Evolutionary conservation across 108 stramenopile genomes (phyloP), one percentile per base, ranked within the genome.

Genomic region (Nitzschia palea): DNA sequence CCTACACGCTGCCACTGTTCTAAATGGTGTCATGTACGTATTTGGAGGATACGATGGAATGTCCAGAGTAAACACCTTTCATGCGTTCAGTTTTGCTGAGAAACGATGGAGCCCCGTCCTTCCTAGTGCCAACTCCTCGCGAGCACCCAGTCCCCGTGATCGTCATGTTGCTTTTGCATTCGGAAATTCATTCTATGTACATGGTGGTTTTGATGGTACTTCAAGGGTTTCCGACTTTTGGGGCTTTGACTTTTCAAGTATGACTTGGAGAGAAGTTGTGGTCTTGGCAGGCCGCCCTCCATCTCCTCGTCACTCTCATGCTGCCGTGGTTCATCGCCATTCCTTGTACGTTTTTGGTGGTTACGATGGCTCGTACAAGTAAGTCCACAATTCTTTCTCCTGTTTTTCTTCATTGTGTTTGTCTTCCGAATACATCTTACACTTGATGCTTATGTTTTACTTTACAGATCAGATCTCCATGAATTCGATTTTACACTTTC

Each of bases 271-370:
- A 32, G 78, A 86, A 53, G 84, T 99, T 0, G 20, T 69, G 2
- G 74, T 79, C 2, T 28, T 75, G 6, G 56, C 37, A 17, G 82
- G 82, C 10, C 28, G 71, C 32, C 50, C 74, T 10, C 97, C 98
- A 3, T 93, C 90, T 2, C 89, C 96, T 12, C 86, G 98, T 8
- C 97, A 98, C 73, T 95, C 95, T 1, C 98, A 99, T 63, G 85
- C 96, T 10, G 96, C 96, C 8, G 93, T 95, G 4, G 97, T 97
- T 1, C 68, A 93, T 65, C 71, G 77, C 14, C 67, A 96, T 62
- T 76, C 69, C 44, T 70, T 98, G 69, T 98, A 89, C 59, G 79
- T 97, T 5, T 97, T 91, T 73, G 96, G 97, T 32, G 80, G 80
- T 42, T 90, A 90, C 50, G 98, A 98, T 66, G 98, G 98, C 34